A percentile compares a stretch with the other conserved stretches of the same genome.
Evolutionary conservation across 2,329 filamentous ascomycete genomes (phyloP).

Genomic region (Tolypocladium sp.): DNA sequence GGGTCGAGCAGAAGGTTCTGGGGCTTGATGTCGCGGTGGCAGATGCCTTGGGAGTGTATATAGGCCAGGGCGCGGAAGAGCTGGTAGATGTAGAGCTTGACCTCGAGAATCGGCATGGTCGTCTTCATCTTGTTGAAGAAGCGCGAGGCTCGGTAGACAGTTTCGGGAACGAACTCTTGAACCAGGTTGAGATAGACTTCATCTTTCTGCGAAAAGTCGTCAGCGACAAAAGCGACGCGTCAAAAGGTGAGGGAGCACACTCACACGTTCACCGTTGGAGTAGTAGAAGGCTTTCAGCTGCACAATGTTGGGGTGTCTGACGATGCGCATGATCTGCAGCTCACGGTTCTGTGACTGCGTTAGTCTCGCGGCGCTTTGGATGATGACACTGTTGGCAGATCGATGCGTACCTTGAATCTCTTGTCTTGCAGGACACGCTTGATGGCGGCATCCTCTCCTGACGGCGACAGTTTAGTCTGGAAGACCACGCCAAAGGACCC

Average conservation of each 20-base stretch:
- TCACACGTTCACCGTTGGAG: constrained; percentile 94
- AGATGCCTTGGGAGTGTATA: constrained; percentile 98
- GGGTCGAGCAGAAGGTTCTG: constrained; percentile 95
- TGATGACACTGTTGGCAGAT: constrained; percentile 1
- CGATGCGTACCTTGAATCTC: constrained; percentile 79
- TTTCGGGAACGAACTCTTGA: constrained; percentile 96
- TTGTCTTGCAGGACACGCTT: constrained; percentile 99
- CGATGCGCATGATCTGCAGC: constrained; percentile 98
- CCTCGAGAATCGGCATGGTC: constrained; percentile 96
- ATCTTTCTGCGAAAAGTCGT: constrained; percentile 58
- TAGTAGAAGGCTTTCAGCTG: constrained; percentile 99
- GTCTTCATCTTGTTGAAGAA: constrained; percentile 99
- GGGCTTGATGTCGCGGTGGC: constrained; percentile 97
- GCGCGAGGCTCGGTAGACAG: constrained; percentile 91
- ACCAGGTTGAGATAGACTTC: constrained; percentile 98
- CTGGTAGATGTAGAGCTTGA: constrained; percentile 99
- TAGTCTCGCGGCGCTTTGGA: constrained; percentile 3
- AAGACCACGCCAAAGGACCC: constrained; percentile 98
- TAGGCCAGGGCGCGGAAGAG: constrained; percentile 97
- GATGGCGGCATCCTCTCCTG: constrained; percentile 95
- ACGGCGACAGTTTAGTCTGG: constrained; percentile 97
- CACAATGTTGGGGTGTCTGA: constrained; percentile 96
- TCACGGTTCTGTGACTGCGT: constrained; percentile 76
- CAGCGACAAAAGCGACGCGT: constrained; percentile 1
- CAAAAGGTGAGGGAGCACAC: constrained; percentile 11